Base-by-base conservation (phyloP, 2,329 filamentous ascomycete genomes). In the Aphanocladium album region DNA sequence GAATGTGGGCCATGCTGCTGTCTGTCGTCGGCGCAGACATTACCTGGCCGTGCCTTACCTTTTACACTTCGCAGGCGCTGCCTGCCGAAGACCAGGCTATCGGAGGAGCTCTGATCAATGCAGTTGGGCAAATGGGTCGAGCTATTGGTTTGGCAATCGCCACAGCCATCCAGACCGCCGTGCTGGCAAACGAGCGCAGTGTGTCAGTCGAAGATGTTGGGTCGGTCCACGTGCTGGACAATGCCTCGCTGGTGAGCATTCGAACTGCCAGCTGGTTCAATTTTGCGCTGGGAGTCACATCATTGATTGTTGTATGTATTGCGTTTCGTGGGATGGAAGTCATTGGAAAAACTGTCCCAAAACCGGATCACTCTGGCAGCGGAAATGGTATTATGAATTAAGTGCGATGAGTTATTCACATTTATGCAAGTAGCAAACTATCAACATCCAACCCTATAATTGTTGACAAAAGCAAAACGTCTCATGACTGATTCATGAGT, bases 31-130 rank as follows among this genome's bases (percentile, higher is more conserved):
- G 88, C 35, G 84, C 86, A 3, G 87, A 90, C 67, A 87, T 84
- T 0, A 78, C 86, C 0, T 89, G 84, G 77, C 87, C 87, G 0
- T 83, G 82, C 5, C 74, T 90, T 19, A 86, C 84, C 0, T 77
- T 90, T 0, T 89, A 88, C 68, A 87, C 83, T 0, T 87, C 86
- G 0, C 83, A 84, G 62, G 77, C 82, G 0, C 76, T 90, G 0
- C 83, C 86, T 0, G 74, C 77, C 0, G 82, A 84, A 54, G 86
- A 90, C 63, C 87, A 90, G 67, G 85, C 86, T 1, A 71, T 90
- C 0, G 87, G 87, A 0, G 88, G 87, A 1, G 88, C 86, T 0
- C 78, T 89, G 9, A 83, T 90, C 68, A 89, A 89, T 62, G 81
- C 86, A 0, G 81, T 86, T 14, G 84, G 83, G 0, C 86, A 89